Base-by-base conservation (phyloP, 805 yeast genomes). In the Saturnispora silvae region DNA sequence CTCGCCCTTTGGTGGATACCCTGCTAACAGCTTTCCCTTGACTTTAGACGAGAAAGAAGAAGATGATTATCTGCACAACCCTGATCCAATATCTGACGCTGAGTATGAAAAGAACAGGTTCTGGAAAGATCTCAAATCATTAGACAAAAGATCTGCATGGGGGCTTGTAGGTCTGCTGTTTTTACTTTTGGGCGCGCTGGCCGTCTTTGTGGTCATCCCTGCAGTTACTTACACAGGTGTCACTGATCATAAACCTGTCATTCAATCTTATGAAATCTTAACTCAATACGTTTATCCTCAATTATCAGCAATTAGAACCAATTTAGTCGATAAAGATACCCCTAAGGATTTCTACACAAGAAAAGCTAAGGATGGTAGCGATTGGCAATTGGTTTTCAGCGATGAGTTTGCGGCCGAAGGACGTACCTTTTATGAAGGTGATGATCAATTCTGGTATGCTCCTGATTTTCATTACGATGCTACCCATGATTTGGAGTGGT, bases 1-100 rank as follows among this genome's bases (percentile, higher is more conserved):
- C 46, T 75, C 82, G 33, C 98, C 97, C 3, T 89, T 89, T 61
- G 98, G 97, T 35, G 97, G 97, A 13, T 89, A 83, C 58, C 97
- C 98, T 1, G 94, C 95, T 7, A 68, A 86, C 14, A 77, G 85
- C 4, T 89, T 89, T 63, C 98, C 98, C 1, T 64, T 89, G 40
- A 79, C 73, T 48, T 76, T 92, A 45, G 96, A 89, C 42, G 97
- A 89, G 49, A 84, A 84, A 59, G 98, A 89, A 59, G 80, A 82
- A 8, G 98, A 89, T 61, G 98, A 89, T 59, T 87, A 84, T 53
- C 57, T 92, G 46, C 97, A 89, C 60, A 92, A 89, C 59, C 97
- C 97, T 2, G 96, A 89, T 57, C 96, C 96, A 8, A 79, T 86
- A 26, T 82, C 77, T 31, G 98, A 92, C 56, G 95, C 94, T 17